Evolutionary conservation across 495 filamentous ascomycete species (phyloP), one percentile per base, ranked within the genome.

Genomic region (Penicillium herquei): DNA sequence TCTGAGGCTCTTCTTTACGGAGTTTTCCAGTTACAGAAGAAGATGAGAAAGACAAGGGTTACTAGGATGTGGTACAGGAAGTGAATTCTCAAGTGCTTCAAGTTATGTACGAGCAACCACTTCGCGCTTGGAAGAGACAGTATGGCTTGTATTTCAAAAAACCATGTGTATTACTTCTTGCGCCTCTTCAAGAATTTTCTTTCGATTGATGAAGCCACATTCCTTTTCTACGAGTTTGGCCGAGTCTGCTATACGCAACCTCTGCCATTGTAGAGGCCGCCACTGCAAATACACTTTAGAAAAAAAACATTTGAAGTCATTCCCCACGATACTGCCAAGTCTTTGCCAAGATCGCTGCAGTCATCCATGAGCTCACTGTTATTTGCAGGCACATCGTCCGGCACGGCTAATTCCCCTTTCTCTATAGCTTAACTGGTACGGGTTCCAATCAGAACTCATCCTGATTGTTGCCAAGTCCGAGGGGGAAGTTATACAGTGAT

Each of bases 1-100:
- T 85, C 83, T 51, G 92, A 97, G 77, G 92, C 91, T 48, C 75
- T 97, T 58, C 94, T 96, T 89, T 95, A 94, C 71, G 92, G 91
- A 39, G 90, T 95, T 63, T 90, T 95, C 73, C 90, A 92, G 74
- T 81, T 95, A 57, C 90, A 95, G 79, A 88, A 92, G 79, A 96
- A 95, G 83, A 91, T 91, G 88, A 78, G 90, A 71, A 83, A 92
- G 67, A 94, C 91, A 32, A 71, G 73, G 49, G 78, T 79, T 54
- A 79, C 77, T 16, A 71, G 77, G 51, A 77, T 79, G 73, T 79
- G 77, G 77, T 79, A 79, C 62, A 35, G 33, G 33, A 35, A 11
- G 11, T 35, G 33, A 35, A 35, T 11, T 35, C n/a, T n/a, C n/a
- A n/a, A n/a, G n/a, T n/a, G n/a, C n/a, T n/a, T n/a, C n/a, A n/a